phyloP scores from a whole-genome alignment of 1,284 basidiomycete genomes.

The Sphaerobolus stellatus region DNA sequence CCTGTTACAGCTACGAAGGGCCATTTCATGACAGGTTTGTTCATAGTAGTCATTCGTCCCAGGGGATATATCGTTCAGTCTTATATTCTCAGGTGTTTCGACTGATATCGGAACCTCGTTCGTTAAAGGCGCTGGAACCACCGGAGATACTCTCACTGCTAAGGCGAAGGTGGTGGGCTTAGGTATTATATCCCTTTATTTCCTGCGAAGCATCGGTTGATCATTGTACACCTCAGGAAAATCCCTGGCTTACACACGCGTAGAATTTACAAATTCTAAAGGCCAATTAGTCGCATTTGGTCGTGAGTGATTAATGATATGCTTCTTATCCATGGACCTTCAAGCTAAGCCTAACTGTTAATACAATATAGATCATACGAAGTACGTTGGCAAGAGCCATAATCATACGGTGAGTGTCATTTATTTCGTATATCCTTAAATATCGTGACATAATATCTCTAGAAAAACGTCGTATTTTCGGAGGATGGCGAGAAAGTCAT shows the following conservation, averaged over 20 bases:
- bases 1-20: conserved; percentile 64
- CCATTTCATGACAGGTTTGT: conserved; percentile 68
- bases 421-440: neutral
- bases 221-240: conserved; percentile 50
- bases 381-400: conserved; percentile 79
- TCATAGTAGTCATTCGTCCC: neutral
- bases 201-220: conserved; percentile 14
- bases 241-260: conserved; percentile 77
- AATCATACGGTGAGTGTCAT: conserved; percentile 52
- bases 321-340: neutral
- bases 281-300: conserved; percentile 85
- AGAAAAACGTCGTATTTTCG: conserved; percentile 81
- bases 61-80: conserved; percentile 12
- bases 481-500: conserved; percentile 71
- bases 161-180: conserved; percentile 62
- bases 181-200: conserved; percentile 41
- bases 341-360: conserved; percentile 10
- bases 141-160: conserved; percentile 62
- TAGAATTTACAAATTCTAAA: conserved; percentile 70
- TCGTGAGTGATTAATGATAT: conserved; percentile 45
- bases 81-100: conserved; percentile 53
- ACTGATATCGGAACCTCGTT: conserved; percentile 87
- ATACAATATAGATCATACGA: conserved; percentile 69
- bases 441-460: conserved; percentile 13
- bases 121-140: conserved; percentile 66